Percentiles rank a stretch among this genome's conserved stretches.
Conservation (phyloP, 2,329 filamentous ascomycete genomes). For the Zymoseptoria pseudotritici region DNA sequence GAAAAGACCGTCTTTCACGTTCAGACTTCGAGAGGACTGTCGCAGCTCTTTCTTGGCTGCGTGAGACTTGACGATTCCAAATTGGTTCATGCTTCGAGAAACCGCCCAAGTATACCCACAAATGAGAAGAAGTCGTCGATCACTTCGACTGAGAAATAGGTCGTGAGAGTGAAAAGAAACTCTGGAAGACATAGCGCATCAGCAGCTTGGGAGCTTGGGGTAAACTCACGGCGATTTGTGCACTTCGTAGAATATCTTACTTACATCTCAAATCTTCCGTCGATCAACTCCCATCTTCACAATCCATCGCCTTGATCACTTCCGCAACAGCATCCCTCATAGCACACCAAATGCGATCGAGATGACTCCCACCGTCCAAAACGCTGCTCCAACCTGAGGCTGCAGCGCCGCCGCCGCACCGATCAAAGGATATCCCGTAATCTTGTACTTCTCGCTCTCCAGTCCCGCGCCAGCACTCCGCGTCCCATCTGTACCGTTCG, state of each 20-base stretch:
- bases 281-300: too few relatives aligned
- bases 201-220: neutral
- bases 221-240: neutral
- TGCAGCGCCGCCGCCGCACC: neutral
- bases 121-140: too few relatives aligned
- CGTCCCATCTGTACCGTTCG: neutral
- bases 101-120: too few relatives aligned
- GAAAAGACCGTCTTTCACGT: neutral
- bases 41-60: too few relatives aligned
- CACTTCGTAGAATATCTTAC: neutral
- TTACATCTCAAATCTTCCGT: neutral
- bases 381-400: neutral
- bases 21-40: neutral
- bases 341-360: neutral
- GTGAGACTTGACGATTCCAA: too few relatives aligned
- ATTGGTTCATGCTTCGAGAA: too few relatives aligned
- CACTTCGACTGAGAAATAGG: too few relatives aligned
- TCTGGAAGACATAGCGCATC: neutral
- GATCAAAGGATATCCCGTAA: neutral
- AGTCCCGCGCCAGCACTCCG: neutral
- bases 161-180: too few relatives aligned
- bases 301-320: neutral
- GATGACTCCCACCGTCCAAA: neutral
- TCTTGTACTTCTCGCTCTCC: neutral
- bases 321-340: neutral